A percentile compares a stretch with the other conserved stretches of the same genome.
phyloP scores from a whole-genome alignment of 2,329 filamentous ascomycete species.

The Truncatella angustata region DNA sequence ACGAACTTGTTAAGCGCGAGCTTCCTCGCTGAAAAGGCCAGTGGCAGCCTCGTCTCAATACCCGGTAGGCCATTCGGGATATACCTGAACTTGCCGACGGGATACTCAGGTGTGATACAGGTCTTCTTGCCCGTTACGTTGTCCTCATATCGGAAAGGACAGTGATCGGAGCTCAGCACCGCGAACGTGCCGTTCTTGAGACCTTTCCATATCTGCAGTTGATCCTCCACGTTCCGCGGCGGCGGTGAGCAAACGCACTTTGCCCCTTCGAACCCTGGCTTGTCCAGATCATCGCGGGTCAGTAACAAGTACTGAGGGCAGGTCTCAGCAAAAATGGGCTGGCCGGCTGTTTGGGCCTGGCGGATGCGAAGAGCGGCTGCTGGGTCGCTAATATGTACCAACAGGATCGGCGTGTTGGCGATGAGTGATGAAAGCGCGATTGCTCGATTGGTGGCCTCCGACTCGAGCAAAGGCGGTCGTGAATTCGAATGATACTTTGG shows the following conservation, averaged over 20 bases:
- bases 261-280: conserved; percentile 51
- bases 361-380: conserved; percentile 44
- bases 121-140: conserved; percentile 44
- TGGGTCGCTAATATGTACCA: conserved; percentile 52
- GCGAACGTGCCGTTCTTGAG: conserved; percentile 52
- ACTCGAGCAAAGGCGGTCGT: conserved; percentile 47
- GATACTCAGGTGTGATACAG: conserved; percentile 41
- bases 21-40: conserved; percentile 39
- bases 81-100: conserved; percentile 47
- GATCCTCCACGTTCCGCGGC: conserved; percentile 44
- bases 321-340: conserved; percentile 53
- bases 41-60: conserved; percentile 53
- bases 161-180: conserved; percentile 43
- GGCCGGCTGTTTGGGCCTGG: conserved; percentile 42
- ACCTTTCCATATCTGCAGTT: conserved; percentile 49
- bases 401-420: conserved; percentile 46
- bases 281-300: conserved; percentile 47
- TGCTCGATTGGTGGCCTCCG: conserved; percentile 51
- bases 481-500: conserved; percentile 51
- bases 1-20: conserved; percentile 50
- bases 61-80: conserved; percentile 59
- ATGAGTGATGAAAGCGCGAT: conserved; percentile 49
- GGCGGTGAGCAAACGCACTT: conserved; percentile 56
- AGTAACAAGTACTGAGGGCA: conserved; percentile 57
- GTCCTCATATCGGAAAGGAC: conserved; percentile 49